Evolutionary conservation across 2,329 filamentous ascomycete genomes (phyloP), one percentile per base, ranked within the genome.

Genomic region (Colletotrichum sansevieriae): DNA sequence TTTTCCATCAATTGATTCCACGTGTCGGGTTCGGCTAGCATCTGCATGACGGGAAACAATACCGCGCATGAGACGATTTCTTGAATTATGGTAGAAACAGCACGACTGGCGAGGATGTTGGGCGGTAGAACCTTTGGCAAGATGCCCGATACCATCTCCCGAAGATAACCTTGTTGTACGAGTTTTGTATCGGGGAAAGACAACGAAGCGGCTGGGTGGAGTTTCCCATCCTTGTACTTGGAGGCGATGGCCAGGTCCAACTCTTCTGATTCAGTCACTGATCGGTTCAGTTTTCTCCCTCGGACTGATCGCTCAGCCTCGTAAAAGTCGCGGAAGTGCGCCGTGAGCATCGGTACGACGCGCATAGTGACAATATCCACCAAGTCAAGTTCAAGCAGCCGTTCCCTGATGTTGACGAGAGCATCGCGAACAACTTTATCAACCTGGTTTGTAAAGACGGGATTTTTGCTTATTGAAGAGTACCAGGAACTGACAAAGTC

Each of bases 1-100:
- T 91, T 95, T 79, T 98, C 95, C 86, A 98, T 94, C 68, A 97
- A 80, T 78, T 98, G 95, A 75, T 99, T 98, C 95, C 95, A 99
- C 9, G 92, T 97, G 81, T 99, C 97, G 1, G 97, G 95, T 73
- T 99, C 95, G 5, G 93, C 89, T 18, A 99, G 83, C 70, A 94
- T 83, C 74, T 91, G 90, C 76, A 98, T 85, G 22, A 97, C 83
- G 0, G 96, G 96, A 47, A 90, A 90, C 43, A 99, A 83, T 44
- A 99, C 91, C n/a, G 94, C 93, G 78, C 96, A 98, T 22, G 94
- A 87, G n/a, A 98, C 89, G 70, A 99, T 91, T 81, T 99, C 97
- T 73, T 92, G 90, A 68, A 98, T 87, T 62, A 99, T 83, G 41
- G 91, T 91, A 37, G 88, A 89, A 8, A 98, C 95, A 47, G 93